These are phyloP conservation scores for Calonectria fujianensis DNA, from an alignment of 2,329 filamentous ascomycete genomes.

Conservation along the genomic window DNA sequence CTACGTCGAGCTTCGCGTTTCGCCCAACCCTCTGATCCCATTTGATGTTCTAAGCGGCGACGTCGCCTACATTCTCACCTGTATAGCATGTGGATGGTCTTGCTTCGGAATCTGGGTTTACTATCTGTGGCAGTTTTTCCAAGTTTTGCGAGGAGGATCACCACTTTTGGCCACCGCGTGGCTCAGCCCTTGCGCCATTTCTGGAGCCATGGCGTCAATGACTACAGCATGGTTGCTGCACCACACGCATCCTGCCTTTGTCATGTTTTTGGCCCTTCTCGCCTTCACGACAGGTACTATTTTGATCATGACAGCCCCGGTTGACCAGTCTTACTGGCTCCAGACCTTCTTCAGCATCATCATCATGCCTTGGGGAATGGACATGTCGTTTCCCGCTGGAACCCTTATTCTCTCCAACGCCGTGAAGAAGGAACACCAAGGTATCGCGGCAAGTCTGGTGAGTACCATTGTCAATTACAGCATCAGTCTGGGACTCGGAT, in stretches of 20 bases:
- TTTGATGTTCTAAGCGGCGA: constrained; percentile 67
- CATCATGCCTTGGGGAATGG: constrained; percentile 76
- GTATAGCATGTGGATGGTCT: constrained; percentile 72
- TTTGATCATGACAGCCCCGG: constrained; percentile 68
- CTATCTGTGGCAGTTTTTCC: constrained; percentile 71
- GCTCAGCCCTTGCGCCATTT: constrained; percentile 66
- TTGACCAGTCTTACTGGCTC: constrained; percentile 77
- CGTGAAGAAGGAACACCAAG: constrained; percentile 67
- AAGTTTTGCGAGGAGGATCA: constrained; percentile 63
- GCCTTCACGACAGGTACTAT: constrained; percentile 66
- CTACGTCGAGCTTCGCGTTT: constrained; percentile 70
- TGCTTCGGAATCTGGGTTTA: constrained; percentile 73
- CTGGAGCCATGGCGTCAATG: constrained; percentile 67
- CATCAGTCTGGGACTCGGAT: constrained; percentile 79
- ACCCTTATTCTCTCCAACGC: constrained; percentile 76
- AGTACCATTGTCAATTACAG: constrained; percentile 81
- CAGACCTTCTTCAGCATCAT: constrained; percentile 76
- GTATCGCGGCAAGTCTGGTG: constrained; percentile 72
- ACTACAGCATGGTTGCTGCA: constrained; percentile 65
- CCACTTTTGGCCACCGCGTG: constrained; percentile 67
- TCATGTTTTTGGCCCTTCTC: constrained; percentile 67
- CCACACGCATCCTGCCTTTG: constrained; percentile 55
- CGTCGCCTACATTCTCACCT: constrained; percentile 74
- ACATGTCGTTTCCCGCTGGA: constrained; percentile 79
- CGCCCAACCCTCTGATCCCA: constrained; percentile 74